phyloP scores from a whole-genome alignment of 2,329 filamentous ascomycete species.

The Pezicula rhizophila region DNA sequence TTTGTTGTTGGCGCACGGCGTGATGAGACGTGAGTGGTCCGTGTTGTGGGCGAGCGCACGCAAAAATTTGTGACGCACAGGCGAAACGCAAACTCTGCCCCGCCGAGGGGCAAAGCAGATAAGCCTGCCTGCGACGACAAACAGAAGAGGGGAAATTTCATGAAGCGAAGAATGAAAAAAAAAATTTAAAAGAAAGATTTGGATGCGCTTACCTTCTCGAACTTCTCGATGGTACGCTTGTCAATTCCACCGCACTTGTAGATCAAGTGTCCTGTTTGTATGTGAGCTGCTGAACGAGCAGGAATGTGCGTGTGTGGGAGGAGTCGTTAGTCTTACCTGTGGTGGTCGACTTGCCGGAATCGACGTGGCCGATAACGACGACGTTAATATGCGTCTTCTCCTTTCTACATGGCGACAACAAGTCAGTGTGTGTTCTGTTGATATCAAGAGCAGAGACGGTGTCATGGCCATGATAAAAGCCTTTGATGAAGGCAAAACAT shows the following conservation, averaged over 20 bases:
- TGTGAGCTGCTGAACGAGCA: conserved; percentile 13
- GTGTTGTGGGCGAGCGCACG: conserved; percentile 11
- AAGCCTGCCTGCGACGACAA: conserved; percentile 12
- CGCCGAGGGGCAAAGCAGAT: conserved; percentile 27
- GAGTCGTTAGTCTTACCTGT: conserved; percentile 56
- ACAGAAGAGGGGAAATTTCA: conserved; percentile 12
- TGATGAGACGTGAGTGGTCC: neutral
- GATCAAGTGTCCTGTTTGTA: conserved; percentile 79
- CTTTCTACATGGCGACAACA: conserved; percentile 58
- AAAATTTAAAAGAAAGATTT: conserved; percentile 5
- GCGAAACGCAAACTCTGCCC: conserved; percentile 15
- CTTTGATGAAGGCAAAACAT: conserved; percentile 4
- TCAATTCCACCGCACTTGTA: conserved; percentile 99
- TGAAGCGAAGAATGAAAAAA: conserved; percentile 8
- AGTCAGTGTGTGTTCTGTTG: conserved; percentile 17
- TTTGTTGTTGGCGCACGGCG: neutral
- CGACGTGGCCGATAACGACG: conserved; percentile 99
- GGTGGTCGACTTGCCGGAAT: conserved; percentile 98
- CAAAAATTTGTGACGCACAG: conserved; percentile 18
- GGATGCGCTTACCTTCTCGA: conserved; percentile 82
- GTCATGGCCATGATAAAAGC: conserved; percentile 13
- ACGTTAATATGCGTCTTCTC: conserved; percentile 96
- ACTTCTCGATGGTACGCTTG: conserved; percentile 99
- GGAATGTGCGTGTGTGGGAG: conserved; percentile 4
- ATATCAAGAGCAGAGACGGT: conserved; percentile 7